Conservation (phyloP, 352 stramenopile genomes). For the Phytophthora capsici region DNA sequence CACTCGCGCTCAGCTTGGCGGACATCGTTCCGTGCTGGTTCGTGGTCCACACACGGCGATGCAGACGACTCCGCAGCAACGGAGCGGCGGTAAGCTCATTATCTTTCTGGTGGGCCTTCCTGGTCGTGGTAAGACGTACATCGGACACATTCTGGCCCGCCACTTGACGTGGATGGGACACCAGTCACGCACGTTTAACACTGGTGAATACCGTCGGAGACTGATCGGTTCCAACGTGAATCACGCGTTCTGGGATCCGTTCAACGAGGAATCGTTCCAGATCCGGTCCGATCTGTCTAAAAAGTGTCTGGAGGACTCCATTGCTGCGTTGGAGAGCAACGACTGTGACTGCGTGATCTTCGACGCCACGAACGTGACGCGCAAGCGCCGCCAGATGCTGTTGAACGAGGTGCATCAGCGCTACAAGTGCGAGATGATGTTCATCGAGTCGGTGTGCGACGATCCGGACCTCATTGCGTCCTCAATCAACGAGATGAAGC, state of each 20-base stretch:
- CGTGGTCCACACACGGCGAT: conserved; percentile 38
- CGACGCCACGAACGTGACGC: conserved; percentile 86
- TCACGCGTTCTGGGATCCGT: conserved; percentile 84
- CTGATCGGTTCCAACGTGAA: conserved; percentile 73
- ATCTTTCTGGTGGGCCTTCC: conserved; percentile 84
- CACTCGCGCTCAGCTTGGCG: conserved; percentile 67
- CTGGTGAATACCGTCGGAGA: conserved; percentile 78
- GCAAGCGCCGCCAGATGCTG: conserved; percentile 67
- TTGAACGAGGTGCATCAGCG: conserved; percentile 57
- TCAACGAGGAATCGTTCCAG: conserved; percentile 72
- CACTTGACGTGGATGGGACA: conserved; percentile 90
- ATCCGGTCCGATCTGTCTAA: conserved; percentile 76
- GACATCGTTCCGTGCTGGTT: conserved; percentile 75
- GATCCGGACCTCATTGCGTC: conserved; percentile 74
- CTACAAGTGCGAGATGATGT: conserved; percentile 84
- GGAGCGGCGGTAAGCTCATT: conserved; percentile 73
- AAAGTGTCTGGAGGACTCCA: conserved; percentile 76
- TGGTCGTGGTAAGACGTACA: conserved; percentile 86
- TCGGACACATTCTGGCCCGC: conserved; percentile 79
- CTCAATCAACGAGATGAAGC: conserved; percentile 88
- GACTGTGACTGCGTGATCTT: conserved; percentile 84
- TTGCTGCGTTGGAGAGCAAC: conserved; percentile 67
- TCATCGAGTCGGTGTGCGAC: conserved; percentile 86
- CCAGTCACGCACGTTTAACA: conserved; percentile 84
- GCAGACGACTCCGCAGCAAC: conserved; percentile 43